A percentile compares a stretch with the other conserved stretches of the same genome.
These are phyloP conservation scores for Naegleria gruberi DNA, from an alignment of 208 protist species.

Conservation along the genomic window DNA sequence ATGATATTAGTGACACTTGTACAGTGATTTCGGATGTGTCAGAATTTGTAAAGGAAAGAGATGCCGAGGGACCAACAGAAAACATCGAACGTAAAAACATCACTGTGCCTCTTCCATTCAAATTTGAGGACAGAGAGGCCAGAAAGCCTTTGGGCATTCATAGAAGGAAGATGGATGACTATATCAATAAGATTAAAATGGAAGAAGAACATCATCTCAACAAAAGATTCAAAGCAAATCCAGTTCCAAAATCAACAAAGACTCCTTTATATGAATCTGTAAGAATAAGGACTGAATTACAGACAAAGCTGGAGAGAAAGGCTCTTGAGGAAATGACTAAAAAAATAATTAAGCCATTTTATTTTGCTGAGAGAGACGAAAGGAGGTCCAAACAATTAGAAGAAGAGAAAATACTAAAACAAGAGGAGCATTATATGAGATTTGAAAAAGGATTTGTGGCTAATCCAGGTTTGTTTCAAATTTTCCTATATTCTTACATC, in stretches of 20 bases:
- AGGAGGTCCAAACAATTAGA: background rate
- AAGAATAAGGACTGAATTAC: background rate
- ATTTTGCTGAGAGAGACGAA: background rate
- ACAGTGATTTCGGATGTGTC: background rate
- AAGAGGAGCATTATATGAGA: background rate
- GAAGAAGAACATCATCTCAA: conserved; percentile 6
- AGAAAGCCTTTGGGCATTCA: background rate
- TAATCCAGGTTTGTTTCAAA: background rate
- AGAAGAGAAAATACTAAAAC: background rate
- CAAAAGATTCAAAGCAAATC: background rate
- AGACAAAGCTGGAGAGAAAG: background rate
- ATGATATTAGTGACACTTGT: background rate
- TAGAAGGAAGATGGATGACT: background rate
- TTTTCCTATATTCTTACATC: background rate
- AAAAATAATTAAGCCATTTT: background rate
- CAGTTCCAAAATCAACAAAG: background rate
- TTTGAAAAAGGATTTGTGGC: background rate
- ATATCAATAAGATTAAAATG: background rate
- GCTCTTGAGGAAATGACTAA: background rate
- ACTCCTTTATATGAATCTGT: background rate
- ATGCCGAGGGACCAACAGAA: too few relatives aligned
- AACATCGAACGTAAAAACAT: background rate
- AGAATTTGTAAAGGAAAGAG: background rate
- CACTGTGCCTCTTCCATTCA: background rate
- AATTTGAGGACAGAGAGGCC: background rate